Conservation (phyloP, 139 green algal species). For the Chlamydomonas schloesseri region DNA sequence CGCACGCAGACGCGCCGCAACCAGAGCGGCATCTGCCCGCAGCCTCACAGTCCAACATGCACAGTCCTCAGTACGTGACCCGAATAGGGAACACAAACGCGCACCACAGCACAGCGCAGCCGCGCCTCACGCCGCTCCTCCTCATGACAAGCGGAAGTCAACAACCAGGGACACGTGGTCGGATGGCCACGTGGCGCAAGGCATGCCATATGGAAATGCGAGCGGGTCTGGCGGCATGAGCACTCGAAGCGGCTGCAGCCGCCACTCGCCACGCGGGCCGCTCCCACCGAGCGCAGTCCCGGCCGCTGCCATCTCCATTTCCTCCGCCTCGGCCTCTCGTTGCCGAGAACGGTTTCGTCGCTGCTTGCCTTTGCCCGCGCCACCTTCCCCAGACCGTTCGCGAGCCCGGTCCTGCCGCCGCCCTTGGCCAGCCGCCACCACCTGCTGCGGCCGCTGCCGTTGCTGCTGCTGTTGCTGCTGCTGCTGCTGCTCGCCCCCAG, state of each 20-base stretch:
- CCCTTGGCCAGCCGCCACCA: too few species aligned
- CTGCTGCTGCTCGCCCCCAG: not conserved
- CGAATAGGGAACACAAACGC: too few species aligned
- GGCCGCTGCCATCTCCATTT: not conserved
- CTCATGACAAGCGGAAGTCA: conserved; percentile 42
- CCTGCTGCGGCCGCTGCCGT: too few species aligned
- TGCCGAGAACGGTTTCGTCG: too few species aligned
- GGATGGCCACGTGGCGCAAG: conserved; percentile 38
- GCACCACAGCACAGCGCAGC: too few species aligned
- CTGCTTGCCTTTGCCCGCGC: not conserved
- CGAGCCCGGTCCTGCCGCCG: too few species aligned
- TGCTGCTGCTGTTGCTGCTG: not conserved
- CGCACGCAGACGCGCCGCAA: too few species aligned
- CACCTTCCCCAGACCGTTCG: too few species aligned
- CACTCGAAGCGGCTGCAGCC: conserved; percentile 31
- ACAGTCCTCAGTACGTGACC: too few species aligned
- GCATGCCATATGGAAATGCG: conserved; percentile 41
- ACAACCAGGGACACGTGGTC: conserved; percentile 56
- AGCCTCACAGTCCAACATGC: too few species aligned
- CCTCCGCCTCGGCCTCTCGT: not conserved
- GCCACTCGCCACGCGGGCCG: not conserved
- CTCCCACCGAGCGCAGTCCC: not conserved
- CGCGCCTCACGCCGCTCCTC: not conserved
- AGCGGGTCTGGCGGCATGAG: conserved; percentile 43
- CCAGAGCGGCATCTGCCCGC: too few species aligned